phyloP scores from a whole-genome alignment of 352 stramenopile species.

The Phytophthora sp. region DNA sequence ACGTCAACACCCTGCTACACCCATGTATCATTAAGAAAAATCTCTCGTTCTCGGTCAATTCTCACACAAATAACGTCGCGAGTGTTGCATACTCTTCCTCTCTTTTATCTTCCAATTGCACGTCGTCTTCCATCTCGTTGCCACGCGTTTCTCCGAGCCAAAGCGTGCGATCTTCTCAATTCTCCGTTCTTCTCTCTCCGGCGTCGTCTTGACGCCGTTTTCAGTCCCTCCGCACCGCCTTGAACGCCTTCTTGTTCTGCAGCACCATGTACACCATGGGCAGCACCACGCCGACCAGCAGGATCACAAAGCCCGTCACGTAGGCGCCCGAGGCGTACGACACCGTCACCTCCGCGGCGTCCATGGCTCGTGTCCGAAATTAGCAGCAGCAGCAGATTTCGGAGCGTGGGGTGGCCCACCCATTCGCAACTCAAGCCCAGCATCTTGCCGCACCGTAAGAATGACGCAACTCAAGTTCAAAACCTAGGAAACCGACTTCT shows the following conservation, averaged over 20 bases:
- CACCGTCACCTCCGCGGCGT: constrained; percentile 42
- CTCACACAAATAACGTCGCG: constrained; percentile 2
- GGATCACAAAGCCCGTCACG: constrained; percentile 66
- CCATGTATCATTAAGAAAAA: constrained; percentile 25
- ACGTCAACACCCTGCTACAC: neutral
- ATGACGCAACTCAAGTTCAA: too few relatives aligned
- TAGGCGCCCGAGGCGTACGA: constrained; percentile 81
- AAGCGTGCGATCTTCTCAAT: constrained; percentile 11
- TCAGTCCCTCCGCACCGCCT: constrained; percentile 76
- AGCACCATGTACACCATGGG: constrained; percentile 88
- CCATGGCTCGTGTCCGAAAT: constrained; percentile 6
- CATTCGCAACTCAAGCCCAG: too few relatives aligned
- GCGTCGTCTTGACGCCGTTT: neutral
- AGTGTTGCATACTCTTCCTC: neutral
- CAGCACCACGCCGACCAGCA: constrained; percentile 70
- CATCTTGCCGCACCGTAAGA: too few relatives aligned
- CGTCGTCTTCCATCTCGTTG: neutral
- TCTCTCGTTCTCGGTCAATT: constrained; percentile 10
- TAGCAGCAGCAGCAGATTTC: neutral
- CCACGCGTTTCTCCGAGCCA: neutral
- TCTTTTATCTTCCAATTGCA: constrained; percentile 2
- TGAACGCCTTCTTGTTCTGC: constrained; percentile 90
- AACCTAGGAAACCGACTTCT: too few relatives aligned
- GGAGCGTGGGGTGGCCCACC: too few relatives aligned
- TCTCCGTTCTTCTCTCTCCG: neutral